A percentile compares a stretch with the other conserved stretches of the same genome.
Evolutionary conservation across 2,329 filamentous ascomycete species (phyloP).

Genomic region (Pyricularia grisea): DNA sequence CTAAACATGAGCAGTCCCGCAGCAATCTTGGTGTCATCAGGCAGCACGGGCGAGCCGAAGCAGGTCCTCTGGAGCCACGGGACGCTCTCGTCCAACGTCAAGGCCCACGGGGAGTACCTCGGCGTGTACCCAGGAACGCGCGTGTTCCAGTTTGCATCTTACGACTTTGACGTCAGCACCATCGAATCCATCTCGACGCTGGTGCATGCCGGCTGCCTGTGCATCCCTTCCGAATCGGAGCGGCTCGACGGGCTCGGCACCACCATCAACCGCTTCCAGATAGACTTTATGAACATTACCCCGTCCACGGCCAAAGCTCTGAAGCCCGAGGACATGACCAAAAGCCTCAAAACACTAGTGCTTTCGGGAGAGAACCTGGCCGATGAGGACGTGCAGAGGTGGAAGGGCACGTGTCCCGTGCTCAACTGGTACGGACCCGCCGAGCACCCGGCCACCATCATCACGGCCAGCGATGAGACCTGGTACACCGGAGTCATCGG

Average conservation of each 20-base stretch:
- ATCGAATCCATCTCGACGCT: slow-evolving; percentile 24
- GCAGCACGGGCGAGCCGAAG: slow-evolving; percentile 32
- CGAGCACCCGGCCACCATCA: slow-evolving; percentile 37
- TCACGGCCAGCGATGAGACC: slow-evolving; percentile 15
- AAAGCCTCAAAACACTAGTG: slow-evolving; percentile 31
- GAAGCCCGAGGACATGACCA: slow-evolving; percentile 30
- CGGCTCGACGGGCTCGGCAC: slow-evolving; percentile 23
- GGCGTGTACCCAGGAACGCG: slow-evolving; percentile 4
- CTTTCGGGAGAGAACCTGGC: slow-evolving; percentile 45
- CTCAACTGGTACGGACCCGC: slow-evolving; percentile 44
- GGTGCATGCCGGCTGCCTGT: slow-evolving; percentile 24
- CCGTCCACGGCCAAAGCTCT: slow-evolving; percentile 13
- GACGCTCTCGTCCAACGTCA: slow-evolving; percentile 21
- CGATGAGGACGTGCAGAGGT: slow-evolving; percentile 33
- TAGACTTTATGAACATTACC: slow-evolving; percentile 10
- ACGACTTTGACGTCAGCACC: slow-evolving; percentile 31
- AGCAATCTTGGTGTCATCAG: slow-evolving; percentile 34
- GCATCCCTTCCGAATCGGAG: slow-evolving; percentile 25
- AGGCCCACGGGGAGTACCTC: slow-evolving; percentile 17
- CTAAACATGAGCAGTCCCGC: not conserved
- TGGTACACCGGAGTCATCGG: slow-evolving; percentile 4
- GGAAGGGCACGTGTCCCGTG: slow-evolving; percentile 33
- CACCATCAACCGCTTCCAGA: slow-evolving; percentile 9
- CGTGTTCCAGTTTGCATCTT: slow-evolving; percentile 30
- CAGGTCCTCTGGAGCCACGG: slow-evolving; percentile 25